Evolutionary conservation across 306 rosid species (phyloP).

Genomic region (Quercus mongolica): DNA sequence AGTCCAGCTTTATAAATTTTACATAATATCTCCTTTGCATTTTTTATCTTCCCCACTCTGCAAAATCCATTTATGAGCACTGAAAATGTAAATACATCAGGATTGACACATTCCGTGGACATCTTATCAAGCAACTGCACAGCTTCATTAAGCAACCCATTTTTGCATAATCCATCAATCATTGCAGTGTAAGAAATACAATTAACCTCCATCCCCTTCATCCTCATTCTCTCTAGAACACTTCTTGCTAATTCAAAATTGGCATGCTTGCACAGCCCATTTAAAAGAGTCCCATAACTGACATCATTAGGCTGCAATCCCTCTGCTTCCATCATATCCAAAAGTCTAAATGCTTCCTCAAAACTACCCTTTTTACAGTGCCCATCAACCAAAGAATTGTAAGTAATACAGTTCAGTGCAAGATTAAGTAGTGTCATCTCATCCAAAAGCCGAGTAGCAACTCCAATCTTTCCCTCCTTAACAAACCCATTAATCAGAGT

Average conservation of each 20-base stretch:
- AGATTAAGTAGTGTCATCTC: conserved; percentile 53
- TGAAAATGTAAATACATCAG: conserved; percentile 63
- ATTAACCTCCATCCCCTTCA: conserved; percentile 34
- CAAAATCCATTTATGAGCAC: conserved; percentile 74
- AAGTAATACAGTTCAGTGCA: conserved; percentile 51
- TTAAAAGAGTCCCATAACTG: conserved; percentile 54
- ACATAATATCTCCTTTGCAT: conserved; percentile 62
- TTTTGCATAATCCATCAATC: conserved; percentile 70
- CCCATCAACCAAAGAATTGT: conserved; percentile 59
- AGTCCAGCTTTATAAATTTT: conserved; percentile 57
- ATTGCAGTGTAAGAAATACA: conserved; percentile 48
- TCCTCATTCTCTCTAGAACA: conserved; percentile 52
- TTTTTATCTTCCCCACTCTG: conserved; percentile 49
- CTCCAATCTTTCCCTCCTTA: conserved; percentile 64
- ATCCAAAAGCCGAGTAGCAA: conserved; percentile 62
- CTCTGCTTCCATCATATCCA: conserved; percentile 50
- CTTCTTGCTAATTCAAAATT: conserved; percentile 46
- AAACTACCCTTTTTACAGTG: conserved; percentile 42
- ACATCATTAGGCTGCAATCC: conserved; percentile 62
- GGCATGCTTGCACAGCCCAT: conserved; percentile 55
- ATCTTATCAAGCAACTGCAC: conserved; percentile 44
- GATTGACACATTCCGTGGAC: conserved; percentile 39
- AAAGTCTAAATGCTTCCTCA: conserved; percentile 54
- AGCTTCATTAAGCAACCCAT: conserved; percentile 63
- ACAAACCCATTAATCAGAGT: conserved; percentile 71